Conservation (phyloP, 2,329 filamentous ascomycete genomes). For the Microcyclosporella mali region DNA sequence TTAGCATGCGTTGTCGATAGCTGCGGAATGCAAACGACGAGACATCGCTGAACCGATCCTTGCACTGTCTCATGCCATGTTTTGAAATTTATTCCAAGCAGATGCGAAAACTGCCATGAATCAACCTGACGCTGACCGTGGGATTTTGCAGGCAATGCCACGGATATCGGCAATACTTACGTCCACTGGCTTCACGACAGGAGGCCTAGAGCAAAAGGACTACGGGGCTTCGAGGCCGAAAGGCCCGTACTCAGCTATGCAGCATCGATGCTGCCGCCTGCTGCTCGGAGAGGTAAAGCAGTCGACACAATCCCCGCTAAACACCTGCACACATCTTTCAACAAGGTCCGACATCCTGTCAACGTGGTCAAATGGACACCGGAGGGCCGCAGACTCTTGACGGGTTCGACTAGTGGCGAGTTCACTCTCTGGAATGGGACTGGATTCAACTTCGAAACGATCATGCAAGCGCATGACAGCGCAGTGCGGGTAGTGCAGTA, state of each 20-base stretch:
- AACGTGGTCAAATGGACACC: slow-evolving; percentile 98
- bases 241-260: slow-evolving; percentile 84
- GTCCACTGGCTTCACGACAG: slow-evolving; percentile 81
- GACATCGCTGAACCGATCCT: not conserved
- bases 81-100: not conserved
- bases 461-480: slow-evolving; percentile 93
- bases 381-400: slow-evolving; percentile 83
- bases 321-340: slow-evolving; percentile 93
- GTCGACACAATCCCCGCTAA: slow-evolving; percentile 89
- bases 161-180: slow-evolving; percentile 32
- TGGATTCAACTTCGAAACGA: slow-evolving; percentile 98
- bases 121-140: slow-evolving; percentile 9
- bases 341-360: slow-evolving; percentile 96
- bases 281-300: slow-evolving; percentile 65
- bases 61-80: not conserved
- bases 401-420: slow-evolving; percentile 91
- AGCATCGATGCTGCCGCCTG: slow-evolving; percentile 83
- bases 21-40: slow-evolving; percentile 12
- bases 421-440: slow-evolving; percentile 99
- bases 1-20: slow-evolving; percentile 11
- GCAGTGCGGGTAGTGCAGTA: slow-evolving; percentile 78
- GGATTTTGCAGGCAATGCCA: slow-evolving; percentile 26
- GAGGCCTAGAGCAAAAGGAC: slow-evolving; percentile 66
- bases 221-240: slow-evolving; percentile 68
- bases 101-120: not conserved